Base-by-base conservation (phyloP, 2,329 filamentous ascomycete species). In the Alternaria longipes region DNA sequence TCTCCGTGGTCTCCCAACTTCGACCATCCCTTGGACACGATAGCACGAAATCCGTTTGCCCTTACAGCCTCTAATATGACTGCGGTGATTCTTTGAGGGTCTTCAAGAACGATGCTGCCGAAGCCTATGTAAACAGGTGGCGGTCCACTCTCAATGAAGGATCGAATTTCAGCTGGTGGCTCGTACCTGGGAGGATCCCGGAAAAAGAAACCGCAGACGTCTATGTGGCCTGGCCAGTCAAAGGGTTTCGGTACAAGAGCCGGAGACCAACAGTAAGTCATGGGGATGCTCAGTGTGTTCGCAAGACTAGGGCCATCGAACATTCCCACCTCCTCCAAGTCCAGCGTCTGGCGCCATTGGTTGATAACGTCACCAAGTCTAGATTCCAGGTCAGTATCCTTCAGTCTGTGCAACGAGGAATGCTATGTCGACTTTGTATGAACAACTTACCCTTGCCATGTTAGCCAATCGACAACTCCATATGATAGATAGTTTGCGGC, bases 81-180 rank as follows among this genome's bases (percentile, higher is more conserved):
- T 1, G 73, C 62, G 0, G 81, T 84, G 18, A 86, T 67, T 5
- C 62, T 71, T 16, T 80, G 68, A 0, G 84, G 81, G 44, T 86
- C 76, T 9, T 86, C 84, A 5, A 87, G 78, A 1, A 87, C 84
- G 34, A 87, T 87, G 44, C 82, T 85, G 3, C 85, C 85, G 62
- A 87, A 87, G 2, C 85, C 85, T 40, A 87, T 84, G 54, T 87
- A 87, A 0, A 87, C 71, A 0, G 85, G 85, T 9, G 79, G 77
- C 2, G 81, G 78, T 0, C 85, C 85, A 0, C 81, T 82, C n/a
- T 66, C 65, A 3, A 87, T 74, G 54, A 87, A 87, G 0, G 63
- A 47, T 0, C 68, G 69, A 7, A 85, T 66, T 3, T 81, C 80
- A 0, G 66, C 47, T 0, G 80, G 72, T 0, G 83, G 82, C 1